Evolutionary conservation across 192 early-diverging fungal species (phyloP).

Genomic region (Backusella sp.): DNA sequence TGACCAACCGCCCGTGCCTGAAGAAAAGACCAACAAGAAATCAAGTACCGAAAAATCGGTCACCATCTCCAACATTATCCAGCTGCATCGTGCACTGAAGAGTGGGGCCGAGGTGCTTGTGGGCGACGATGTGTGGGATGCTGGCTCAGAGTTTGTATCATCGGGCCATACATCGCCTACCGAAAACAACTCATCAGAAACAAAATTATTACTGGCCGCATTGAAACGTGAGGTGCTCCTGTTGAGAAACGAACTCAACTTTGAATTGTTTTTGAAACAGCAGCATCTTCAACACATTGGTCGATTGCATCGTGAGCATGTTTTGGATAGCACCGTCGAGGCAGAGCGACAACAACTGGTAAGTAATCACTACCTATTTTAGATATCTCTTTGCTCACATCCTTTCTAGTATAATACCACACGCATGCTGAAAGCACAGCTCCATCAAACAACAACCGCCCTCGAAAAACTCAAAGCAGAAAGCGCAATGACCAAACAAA

Average conservation of each 20-base stretch:
- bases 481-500: slow-evolving; percentile 42
- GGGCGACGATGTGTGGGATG: slow-evolving; percentile 40
- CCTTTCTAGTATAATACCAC: slow-evolving; percentile 43
- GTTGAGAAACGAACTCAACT: slow-evolving; percentile 56
- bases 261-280: slow-evolving; percentile 60
- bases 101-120: slow-evolving; percentile 42
- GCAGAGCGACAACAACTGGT: slow-evolving; percentile 50
- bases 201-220: slow-evolving; percentile 31
- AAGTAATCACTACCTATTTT: neutral
- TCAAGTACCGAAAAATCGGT: slow-evolving; percentile 5
- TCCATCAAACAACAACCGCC: slow-evolving; percentile 38
- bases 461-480: slow-evolving; percentile 50
- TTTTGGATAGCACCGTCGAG: slow-evolving; percentile 52
- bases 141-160: neutral
- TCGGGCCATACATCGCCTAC: neutral
- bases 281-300: slow-evolving; percentile 63
- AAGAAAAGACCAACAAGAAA: neutral
- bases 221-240: slow-evolving; percentile 54
- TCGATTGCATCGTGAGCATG: slow-evolving; percentile 52
- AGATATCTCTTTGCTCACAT: neutral
- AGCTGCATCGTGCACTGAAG: slow-evolving; percentile 40
- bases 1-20: neutral
- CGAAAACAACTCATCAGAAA: slow-evolving; percentile 16
- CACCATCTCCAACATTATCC: slow-evolving; percentile 35
- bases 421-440: slow-evolving; percentile 43